These are phyloP conservation scores for Xanthoconium stramineum DNA, from an alignment of 768 basidiomycete genomes.

Conservation along the genomic window DNA sequence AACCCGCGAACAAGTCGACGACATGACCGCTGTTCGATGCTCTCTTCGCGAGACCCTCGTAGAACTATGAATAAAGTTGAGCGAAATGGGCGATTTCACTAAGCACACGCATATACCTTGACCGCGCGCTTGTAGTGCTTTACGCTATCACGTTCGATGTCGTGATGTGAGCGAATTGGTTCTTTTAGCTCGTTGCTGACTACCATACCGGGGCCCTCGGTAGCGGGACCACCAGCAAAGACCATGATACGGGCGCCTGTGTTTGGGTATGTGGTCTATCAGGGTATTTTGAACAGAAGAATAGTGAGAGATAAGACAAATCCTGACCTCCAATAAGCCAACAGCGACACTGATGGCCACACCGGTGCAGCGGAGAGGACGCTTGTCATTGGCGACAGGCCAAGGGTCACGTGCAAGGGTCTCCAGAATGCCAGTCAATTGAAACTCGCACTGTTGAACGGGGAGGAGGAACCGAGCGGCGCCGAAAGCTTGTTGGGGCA, in stretches of 20 bases:
- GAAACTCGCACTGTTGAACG: constrained; percentile 90
- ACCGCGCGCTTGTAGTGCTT: constrained; percentile 97
- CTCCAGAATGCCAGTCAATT: constrained; percentile 91
- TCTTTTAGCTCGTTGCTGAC: constrained; percentile 95
- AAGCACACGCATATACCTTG: constrained; percentile 57
- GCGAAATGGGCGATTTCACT: not conserved
- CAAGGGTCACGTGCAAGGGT: constrained; percentile 87
- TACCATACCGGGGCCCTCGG: constrained; percentile 96
- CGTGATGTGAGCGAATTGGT: constrained; percentile 97
- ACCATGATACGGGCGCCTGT: constrained; percentile 96
- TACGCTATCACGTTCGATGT: constrained; percentile 93
- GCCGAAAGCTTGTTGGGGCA: constrained; percentile 76
- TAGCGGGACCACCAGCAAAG: constrained; percentile 92
- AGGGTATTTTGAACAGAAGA: not conserved
- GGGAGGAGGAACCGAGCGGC: constrained; percentile 92
- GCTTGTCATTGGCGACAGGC: constrained; percentile 95
- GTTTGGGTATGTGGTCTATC: constrained; percentile 83
- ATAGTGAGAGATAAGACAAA: not conserved
- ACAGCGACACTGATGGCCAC: constrained; percentile 93
- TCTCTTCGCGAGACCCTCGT: constrained; percentile 90
- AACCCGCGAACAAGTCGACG: constrained; percentile 94
- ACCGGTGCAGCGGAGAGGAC: constrained; percentile 91
- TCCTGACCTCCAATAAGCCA: constrained; percentile 76
- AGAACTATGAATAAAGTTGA: constrained; percentile 61
- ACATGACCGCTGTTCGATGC: constrained; percentile 94